Evolutionary conservation across 2,329 filamentous ascomycete genomes (phyloP).

Genomic region (Coniochaeta prunicola): DNA sequence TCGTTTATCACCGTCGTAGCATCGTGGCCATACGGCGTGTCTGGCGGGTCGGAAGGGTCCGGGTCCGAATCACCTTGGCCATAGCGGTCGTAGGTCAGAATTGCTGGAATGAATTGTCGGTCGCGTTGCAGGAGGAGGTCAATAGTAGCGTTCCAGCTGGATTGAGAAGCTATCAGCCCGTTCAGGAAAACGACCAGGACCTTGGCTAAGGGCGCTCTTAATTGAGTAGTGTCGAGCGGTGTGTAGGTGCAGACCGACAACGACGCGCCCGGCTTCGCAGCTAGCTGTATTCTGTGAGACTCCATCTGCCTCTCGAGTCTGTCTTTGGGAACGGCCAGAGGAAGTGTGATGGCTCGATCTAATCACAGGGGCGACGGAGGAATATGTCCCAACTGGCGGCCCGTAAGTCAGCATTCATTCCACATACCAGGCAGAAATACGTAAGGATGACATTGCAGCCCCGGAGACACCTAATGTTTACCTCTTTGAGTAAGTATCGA

Average conservation of each 20-base stretch:
- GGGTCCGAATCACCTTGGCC: conserved; percentile 42
- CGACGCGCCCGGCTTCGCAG: not conserved
- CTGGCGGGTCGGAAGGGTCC: conserved; percentile 36
- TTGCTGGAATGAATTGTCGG: conserved; percentile 20
- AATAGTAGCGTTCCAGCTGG: conserved; percentile 11
- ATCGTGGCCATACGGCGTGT: conserved; percentile 37
- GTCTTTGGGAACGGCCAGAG: no score
- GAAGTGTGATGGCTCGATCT: no score
- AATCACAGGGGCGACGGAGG: no score
- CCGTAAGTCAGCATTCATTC: no score
- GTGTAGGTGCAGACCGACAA: not conserved
- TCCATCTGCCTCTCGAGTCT: not conserved
- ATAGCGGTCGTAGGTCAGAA: conserved; percentile 51
- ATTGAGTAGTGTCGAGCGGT: not conserved
- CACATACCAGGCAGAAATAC: no score
- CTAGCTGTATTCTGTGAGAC: not conserved
- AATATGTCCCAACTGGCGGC: no score
- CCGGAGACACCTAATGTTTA: no score
- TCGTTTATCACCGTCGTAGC: conserved; percentile 32
- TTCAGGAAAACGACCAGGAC: conserved; percentile 17
- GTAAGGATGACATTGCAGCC: no score
- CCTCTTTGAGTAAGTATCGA: no score
- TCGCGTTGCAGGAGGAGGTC: conserved; percentile 5
- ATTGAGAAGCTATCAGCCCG: conserved; percentile 12
- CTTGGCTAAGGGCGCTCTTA: conserved; percentile 4